Evolutionary conservation across 495 filamentous ascomycete species (phyloP).

Genomic region (Aspergillus sclerotiicarbonarius): DNA sequence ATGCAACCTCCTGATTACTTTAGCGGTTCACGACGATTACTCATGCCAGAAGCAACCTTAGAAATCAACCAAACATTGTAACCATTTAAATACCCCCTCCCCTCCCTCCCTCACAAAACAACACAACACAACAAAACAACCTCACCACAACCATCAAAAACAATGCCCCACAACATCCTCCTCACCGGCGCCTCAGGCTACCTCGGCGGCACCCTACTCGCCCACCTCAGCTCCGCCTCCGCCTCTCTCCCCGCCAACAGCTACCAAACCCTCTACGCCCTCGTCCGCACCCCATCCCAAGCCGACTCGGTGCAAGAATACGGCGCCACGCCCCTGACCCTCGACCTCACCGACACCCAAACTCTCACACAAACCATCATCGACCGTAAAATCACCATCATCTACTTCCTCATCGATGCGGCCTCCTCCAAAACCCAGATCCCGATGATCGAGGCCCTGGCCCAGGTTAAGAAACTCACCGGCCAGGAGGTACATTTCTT

Average conservation of each 20-base stretch:
- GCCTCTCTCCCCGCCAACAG: constrained; percentile 38
- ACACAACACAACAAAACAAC: neutral
- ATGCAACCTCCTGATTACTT: no score
- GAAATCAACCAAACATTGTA: neutral
- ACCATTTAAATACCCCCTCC: neutral
- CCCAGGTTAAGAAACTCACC: constrained; percentile 35
- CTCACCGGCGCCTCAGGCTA: constrained; percentile 53
- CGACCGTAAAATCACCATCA: constrained; percentile 40
- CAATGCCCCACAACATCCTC: constrained; percentile 40
- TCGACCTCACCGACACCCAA: constrained; percentile 30
- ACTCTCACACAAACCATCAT: constrained; percentile 33
- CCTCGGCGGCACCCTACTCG: constrained; percentile 48
- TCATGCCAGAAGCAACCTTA: neutral
- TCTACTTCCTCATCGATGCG: constrained; percentile 43
- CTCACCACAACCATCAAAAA: neutral
- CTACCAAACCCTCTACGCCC: constrained; percentile 41
- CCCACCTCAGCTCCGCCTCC: constrained; percentile 21
- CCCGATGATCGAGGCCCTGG: constrained; percentile 41
- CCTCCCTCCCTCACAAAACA: neutral
- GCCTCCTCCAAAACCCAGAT: constrained; percentile 15
- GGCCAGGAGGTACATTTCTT: constrained; percentile 44
- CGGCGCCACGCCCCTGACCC: constrained; percentile 37
- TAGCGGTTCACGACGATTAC: neutral
- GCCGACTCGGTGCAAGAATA: constrained; percentile 40
- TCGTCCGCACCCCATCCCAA: constrained; percentile 43